Evolutionary conservation across 2,329 filamentous ascomycete genomes (phyloP).

Genomic region (Blastomyces silverae): DNA sequence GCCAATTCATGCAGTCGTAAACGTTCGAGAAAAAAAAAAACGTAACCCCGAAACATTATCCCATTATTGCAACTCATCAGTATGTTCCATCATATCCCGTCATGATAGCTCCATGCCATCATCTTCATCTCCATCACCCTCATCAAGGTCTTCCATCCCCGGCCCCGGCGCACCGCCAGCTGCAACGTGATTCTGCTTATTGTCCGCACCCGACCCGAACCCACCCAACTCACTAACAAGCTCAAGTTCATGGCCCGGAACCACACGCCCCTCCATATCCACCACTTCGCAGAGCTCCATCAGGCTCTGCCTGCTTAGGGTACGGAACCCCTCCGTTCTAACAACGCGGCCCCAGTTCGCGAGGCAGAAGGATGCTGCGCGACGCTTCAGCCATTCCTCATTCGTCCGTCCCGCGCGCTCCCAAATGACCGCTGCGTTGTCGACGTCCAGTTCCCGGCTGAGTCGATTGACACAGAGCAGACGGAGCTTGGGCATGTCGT

Average conservation of each 20-base stretch:
- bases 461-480: constrained; percentile 86
- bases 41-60: neutral
- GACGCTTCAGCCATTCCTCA: constrained; percentile 87
- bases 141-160: constrained; percentile 33
- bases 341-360: constrained; percentile 93
- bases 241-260: constrained; percentile 78
- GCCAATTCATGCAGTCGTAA: constrained; percentile 6
- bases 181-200: constrained; percentile 28
- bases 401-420: constrained; percentile 83
- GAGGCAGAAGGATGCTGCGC: constrained; percentile 81
- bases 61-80: neutral
- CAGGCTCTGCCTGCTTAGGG: constrained; percentile 67
- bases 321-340: constrained; percentile 77
- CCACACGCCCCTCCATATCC: constrained; percentile 82
- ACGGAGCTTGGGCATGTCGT: constrained; percentile 90
- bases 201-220: constrained; percentile 33
- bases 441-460: constrained; percentile 83
- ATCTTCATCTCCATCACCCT: constrained; percentile 43
- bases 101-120: constrained; percentile 44
- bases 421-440: constrained; percentile 94
- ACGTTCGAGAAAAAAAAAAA: neutral
- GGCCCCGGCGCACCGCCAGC: constrained; percentile 22
- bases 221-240: constrained; percentile 50
- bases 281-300: constrained; percentile 92
- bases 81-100: constrained; percentile 16